These are phyloP conservation scores for Tirmania nivea DNA, from an alignment of 495 filamentous ascomycete genomes.

Conservation along the genomic window DNA sequence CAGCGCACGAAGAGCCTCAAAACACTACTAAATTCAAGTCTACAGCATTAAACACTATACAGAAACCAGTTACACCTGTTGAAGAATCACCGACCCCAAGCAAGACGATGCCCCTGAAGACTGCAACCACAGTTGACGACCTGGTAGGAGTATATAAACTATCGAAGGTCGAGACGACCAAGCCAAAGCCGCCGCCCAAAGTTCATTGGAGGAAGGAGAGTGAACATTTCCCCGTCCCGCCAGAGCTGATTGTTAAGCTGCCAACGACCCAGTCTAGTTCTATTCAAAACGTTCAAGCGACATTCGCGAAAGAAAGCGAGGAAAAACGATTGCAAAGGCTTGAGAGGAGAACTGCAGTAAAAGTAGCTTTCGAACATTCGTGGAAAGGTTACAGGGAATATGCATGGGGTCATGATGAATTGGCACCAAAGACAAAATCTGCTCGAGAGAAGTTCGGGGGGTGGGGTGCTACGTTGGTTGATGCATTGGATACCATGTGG, in stretches of 20 bases:
- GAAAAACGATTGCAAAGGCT: slow-evolving; percentile 39
- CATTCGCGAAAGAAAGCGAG: slow-evolving; percentile 39
- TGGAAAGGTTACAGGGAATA: slow-evolving; percentile 57
- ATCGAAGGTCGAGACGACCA: too few relatives aligned
- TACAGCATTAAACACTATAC: too few relatives aligned
- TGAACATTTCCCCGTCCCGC: slow-evolving; percentile 53
- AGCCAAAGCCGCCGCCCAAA: too few relatives aligned
- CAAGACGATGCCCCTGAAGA: too few relatives aligned
- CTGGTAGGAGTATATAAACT: too few relatives aligned
- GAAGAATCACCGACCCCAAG: too few relatives aligned
- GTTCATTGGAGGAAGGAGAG: slow-evolving; percentile 45
- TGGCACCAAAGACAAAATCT: slow-evolving; percentile 39
- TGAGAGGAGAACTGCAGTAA: slow-evolving; percentile 42
- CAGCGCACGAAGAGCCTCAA: too few relatives aligned
- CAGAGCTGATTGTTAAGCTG: slow-evolving; percentile 46
- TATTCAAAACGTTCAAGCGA: slow-evolving; percentile 56
- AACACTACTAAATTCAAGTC: too few relatives aligned
- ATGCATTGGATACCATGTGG: slow-evolving; percentile 85
- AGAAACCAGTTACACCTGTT: too few relatives aligned
- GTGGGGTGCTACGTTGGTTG: slow-evolving; percentile 88
- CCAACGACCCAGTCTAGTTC: slow-evolving; percentile 45
- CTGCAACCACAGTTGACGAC: too few relatives aligned
- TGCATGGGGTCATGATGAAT: slow-evolving; percentile 64
- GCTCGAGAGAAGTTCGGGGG: slow-evolving; percentile 63
- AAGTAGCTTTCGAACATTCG: slow-evolving; percentile 41